phyloP scores from a whole-genome alignment of 2,329 filamentous ascomycete species.

The Trichoderma sp. region DNA sequence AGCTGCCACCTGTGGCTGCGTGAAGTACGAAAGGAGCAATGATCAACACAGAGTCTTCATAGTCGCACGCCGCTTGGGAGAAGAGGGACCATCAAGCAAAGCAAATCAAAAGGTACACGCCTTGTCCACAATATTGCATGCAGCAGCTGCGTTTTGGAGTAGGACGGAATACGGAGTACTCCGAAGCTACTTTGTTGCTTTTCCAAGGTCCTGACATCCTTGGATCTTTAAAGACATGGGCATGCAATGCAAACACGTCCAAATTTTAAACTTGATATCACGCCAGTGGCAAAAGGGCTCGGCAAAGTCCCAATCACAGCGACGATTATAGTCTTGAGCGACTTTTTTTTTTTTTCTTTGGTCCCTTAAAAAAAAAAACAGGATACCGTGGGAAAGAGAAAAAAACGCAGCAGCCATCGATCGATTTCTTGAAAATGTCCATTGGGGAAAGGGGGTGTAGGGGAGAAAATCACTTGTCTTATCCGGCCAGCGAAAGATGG shows the following conservation, averaged over 20 bases:
- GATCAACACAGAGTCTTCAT: not conserved
- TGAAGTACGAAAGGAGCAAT: not conserved
- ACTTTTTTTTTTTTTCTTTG: not conserved
- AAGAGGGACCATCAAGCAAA: not conserved
- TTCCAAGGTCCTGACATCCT: not conserved
- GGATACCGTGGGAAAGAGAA: not conserved
- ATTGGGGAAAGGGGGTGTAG: not conserved
- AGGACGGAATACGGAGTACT: not conserved
- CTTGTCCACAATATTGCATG: not conserved
- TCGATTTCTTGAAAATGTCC: not conserved
- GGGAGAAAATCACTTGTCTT: not conserved
- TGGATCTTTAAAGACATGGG: not conserved
- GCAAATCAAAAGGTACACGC: not conserved
- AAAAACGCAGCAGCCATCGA: not conserved
- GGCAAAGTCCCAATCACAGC: not conserved
- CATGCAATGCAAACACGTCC: not conserved
- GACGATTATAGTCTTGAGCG: not conserved
- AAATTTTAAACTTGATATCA: not conserved
- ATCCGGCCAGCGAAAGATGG: not conserved
- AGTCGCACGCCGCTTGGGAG: not conserved
- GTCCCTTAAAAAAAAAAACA: not conserved
- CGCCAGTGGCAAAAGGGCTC: not conserved
- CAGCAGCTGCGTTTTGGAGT: not conserved
- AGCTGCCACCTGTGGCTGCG: not conserved
- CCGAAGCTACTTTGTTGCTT: not conserved